Evolutionary conservation across 2,329 filamentous ascomycete species (phyloP).

Genomic region (Chrysosphaeria jannelii): DNA sequence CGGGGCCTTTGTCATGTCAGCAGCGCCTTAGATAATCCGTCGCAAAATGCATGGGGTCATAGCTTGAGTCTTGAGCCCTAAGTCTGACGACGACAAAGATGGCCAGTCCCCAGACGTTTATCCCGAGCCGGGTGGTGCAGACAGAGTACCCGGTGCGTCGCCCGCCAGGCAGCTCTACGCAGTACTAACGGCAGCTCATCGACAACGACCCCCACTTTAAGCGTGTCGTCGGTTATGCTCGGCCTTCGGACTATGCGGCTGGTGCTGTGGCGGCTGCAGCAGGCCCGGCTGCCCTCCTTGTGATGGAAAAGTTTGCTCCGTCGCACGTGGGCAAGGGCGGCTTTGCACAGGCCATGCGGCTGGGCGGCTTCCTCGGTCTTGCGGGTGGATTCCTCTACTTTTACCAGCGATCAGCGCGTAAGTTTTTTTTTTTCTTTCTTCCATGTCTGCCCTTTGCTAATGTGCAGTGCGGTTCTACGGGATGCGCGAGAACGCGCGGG

Average conservation of each 20-base stretch:
- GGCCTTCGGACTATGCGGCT: constrained; percentile 51
- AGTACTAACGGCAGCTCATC: constrained; percentile 38
- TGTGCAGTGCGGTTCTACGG: constrained; percentile 74
- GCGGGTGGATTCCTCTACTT: constrained; percentile 58
- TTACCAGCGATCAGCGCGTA: constrained; percentile 63
- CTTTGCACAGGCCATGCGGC: constrained; percentile 56
- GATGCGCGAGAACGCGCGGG: constrained; percentile 69
- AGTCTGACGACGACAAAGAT: too few species aligned
- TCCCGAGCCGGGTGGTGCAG: constrained; percentile 50
- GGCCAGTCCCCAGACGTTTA: constrained; percentile 17
- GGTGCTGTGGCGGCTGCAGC: constrained; percentile 38
- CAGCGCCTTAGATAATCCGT: too few species aligned
- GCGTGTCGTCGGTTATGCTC: constrained; percentile 66
- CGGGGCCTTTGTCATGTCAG: too few species aligned
- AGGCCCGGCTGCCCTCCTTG: constrained; percentile 41
- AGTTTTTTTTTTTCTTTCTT: constrained; percentile 8
- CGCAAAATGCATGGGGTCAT: too few species aligned
- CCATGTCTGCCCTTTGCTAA: neutral
- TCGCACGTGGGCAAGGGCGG: constrained; percentile 60
- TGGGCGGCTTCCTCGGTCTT: constrained; percentile 41
- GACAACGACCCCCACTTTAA: constrained; percentile 94
- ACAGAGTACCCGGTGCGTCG: constrained; percentile 68
- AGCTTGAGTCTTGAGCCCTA: too few species aligned
- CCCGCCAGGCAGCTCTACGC: constrained; percentile 7
- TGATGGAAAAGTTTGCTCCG: constrained; percentile 62